These are phyloP conservation scores for Oldenlandia corymbosa DNA, from an alignment of 257 asterid genomes.

Conservation along the genomic window DNA sequence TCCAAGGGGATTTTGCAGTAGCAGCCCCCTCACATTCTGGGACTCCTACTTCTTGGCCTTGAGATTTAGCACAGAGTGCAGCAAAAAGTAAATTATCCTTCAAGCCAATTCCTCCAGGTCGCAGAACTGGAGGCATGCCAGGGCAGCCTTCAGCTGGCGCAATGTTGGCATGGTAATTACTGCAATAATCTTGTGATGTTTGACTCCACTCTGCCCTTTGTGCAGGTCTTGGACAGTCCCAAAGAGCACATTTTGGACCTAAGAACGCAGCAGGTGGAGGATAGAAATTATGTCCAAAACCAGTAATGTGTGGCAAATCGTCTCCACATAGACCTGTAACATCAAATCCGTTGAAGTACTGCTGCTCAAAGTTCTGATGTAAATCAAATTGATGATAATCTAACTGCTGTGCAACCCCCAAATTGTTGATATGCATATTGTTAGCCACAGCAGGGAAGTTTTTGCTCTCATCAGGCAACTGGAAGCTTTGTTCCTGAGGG, in stretches of 20 bases:
- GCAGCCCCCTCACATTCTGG: constrained; percentile 99
- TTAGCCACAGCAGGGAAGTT: constrained; percentile 40
- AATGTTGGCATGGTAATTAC: constrained; percentile 29
- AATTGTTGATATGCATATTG: constrained; percentile 39
- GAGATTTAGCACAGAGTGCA: constrained; percentile 82
- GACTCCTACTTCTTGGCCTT: constrained; percentile 77
- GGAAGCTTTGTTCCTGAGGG: constrained; percentile 52
- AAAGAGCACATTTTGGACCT: constrained; percentile 97
- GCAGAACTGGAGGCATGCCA: constrained; percentile 73
- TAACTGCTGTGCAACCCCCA: constrained; percentile 41
- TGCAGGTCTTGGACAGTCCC: constrained; percentile 67
- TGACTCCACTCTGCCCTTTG: constrained; percentile 35
- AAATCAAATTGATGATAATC: constrained; percentile 53
- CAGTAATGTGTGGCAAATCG: constrained; percentile 47
- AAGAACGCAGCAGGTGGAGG: constrained; percentile 95
- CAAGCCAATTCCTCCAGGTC: constrained; percentile 89
- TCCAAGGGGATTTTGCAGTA: constrained; percentile 97
- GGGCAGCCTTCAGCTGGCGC: constrained; percentile 84
- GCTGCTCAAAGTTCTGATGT: constrained; percentile 62
- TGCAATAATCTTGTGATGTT: constrained; percentile 41
- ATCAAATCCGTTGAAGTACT: constrained; percentile 49
- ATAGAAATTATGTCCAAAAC: constrained; percentile 47
- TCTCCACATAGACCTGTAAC: constrained; percentile 43
- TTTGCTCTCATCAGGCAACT: constrained; percentile 57
- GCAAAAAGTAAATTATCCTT: constrained; percentile 90